Evolutionary conservation across 331 rosid genomes (phyloP), one percentile per base, ranked within the genome.

Genomic region (Prunus yedoensis): DNA sequence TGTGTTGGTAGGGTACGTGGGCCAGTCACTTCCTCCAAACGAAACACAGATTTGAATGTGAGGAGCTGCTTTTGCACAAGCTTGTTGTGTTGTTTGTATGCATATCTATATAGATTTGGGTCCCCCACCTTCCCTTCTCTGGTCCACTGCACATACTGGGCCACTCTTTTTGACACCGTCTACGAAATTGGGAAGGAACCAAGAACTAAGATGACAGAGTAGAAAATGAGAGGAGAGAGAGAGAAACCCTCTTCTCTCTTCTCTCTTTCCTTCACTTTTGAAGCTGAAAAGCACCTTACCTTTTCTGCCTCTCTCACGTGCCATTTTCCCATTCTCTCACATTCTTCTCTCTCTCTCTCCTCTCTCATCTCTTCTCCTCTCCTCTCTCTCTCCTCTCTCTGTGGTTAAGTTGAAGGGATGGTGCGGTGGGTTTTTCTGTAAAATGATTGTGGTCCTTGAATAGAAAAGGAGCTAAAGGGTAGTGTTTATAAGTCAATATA

Each of bases 21-120:
- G 89, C 35, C 87, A 81, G 84, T 79, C 77, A 81, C 78, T 87
- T 84, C 71, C 84, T 83, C 77, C 88, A 75, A 78, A 53, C 77
- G 91, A 89, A 86, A 87, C 90, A 85, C 89, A 85, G 94, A 88
- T 89, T 88, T 91, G 95, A 89, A 89, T 86, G 92, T 79, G 95
- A 82, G 83, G 85, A 62, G 92, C 88, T 78, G 88, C 93, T 85
- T 81, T 86, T 80, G 77, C 93, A 83, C 93, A 88, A n/a, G 95
- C 89, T 88, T 64, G 83, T 86, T 82, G 2, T 78, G 81, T 83
- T 89, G 95, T 89, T 88, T 89, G 81, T 87, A 83, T 89, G 89
- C 93, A 54, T 79, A 88, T 75, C 93, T 78, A 89, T 86, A 85
- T 86, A 78, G 90, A 91, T 89, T 87, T 87, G 88, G 89, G 97